Percentiles rank a stretch among this genome's conserved stretches.
Evolutionary conservation across 2,329 filamentous ascomycete genomes (phyloP).

Genomic region (Leptosphaerulina australis): DNA sequence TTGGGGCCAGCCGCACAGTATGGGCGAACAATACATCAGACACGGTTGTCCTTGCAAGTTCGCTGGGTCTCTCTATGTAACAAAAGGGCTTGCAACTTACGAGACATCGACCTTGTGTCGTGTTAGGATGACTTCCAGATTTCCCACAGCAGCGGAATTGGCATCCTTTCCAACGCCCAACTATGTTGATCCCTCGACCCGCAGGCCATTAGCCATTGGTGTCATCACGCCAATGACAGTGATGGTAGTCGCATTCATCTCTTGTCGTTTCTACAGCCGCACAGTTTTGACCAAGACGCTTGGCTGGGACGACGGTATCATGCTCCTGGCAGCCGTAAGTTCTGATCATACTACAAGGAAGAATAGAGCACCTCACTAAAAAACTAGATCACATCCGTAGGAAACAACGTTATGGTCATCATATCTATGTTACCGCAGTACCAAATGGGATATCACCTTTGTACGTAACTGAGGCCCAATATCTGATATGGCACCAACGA

Average conservation of each 20-base stretch:
- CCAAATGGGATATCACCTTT: slow-evolving; percentile 40
- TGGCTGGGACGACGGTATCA: slow-evolving; percentile 40
- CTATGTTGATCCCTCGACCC: slow-evolving; percentile 36
- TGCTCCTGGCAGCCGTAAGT: slow-evolving; percentile 36
- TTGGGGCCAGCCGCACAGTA: slow-evolving; percentile 5
- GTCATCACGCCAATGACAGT: slow-evolving; percentile 32
- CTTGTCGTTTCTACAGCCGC: slow-evolving; percentile 35
- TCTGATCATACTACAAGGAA: background rate
- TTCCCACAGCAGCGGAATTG: slow-evolving; percentile 34
- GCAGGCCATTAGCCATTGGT: slow-evolving; percentile 30
- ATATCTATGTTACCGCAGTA: slow-evolving; percentile 32
- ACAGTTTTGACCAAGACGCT: slow-evolving; percentile 32
- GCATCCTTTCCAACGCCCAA: slow-evolving; percentile 38
- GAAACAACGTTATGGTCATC: slow-evolving; percentile 35
- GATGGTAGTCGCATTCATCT: slow-evolving; percentile 25
- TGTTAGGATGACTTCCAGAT: slow-evolving; percentile 32
- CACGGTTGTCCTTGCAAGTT: slow-evolving; percentile 5
- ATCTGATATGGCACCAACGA: slow-evolving; percentile 2
- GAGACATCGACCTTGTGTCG: slow-evolving; percentile 5
- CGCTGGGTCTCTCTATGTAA: slow-evolving; percentile 9
- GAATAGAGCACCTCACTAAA: background rate
- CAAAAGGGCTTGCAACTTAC: slow-evolving; percentile 2
- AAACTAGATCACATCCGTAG: slow-evolving; percentile 25
- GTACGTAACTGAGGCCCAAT: slow-evolving; percentile 15
- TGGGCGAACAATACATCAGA: background rate